Evolutionary conservation across 2,329 filamentous ascomycete genomes (phyloP), one percentile per base, ranked within the genome.

Genomic region (Huntiella moniliformis): DNA sequence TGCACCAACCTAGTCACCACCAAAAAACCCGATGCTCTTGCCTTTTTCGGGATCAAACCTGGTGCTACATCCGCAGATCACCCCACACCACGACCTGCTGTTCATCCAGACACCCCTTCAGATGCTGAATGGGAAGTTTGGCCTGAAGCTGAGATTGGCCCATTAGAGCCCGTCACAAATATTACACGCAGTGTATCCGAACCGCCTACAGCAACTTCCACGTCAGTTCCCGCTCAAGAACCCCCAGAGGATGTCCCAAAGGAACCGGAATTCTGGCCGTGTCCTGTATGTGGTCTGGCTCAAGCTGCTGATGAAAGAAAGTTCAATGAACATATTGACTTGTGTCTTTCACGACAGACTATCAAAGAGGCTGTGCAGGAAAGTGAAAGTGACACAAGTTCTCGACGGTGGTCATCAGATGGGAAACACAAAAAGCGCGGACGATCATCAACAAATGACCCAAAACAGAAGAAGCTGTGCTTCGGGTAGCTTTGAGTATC

Each of bases 311-410:
- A 88, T 42, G 85, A 95, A 57, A 70, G 69, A 39, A 65, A 63
- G 0, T 93, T 96, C 62, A 98, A 98, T 53, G 74, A 81, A 47
- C 91, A 98, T 56, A 86, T 98, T 44, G 91, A 98, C 58, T 72
- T 82, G 6, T 98, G 91, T 58, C 70, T 98, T 1, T 95, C 87
- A 1, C 71, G 79, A 46, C 76, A 82, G 56, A 83, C 85, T 0
- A 96, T 98, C 54, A 79, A 79, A 39, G 84, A 95, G 55, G 80
- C 76, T 0, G 78, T 91, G 1, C 77, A 83, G 48, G 68, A 68
- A 28, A 44, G 22, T 31, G 41, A 39, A 8, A 22, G 10, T 4
- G 17, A 33, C 46, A 61, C 67, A 50, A 56, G 56, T 42, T 43
- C 56, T 22, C 32, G 16, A 32, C 35, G 38, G 32, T 31, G 6